Evolutionary conservation across 305 asterid species (phyloP), one percentile per base, ranked within the genome.

Genomic region (Solanum hybrid): DNA sequence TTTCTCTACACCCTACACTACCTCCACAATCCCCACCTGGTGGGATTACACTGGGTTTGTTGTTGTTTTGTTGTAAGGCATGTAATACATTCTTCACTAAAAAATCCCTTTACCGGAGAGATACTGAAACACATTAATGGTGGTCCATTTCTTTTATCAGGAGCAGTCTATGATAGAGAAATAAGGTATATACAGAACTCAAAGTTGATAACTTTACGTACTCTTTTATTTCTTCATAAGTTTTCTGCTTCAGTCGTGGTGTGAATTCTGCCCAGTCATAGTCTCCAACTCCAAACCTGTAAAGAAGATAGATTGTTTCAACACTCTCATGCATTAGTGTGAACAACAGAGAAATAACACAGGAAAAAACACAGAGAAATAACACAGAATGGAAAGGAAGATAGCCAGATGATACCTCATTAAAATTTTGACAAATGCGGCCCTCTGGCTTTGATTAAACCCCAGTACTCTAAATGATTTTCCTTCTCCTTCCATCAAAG

Each of bases 401-500:
- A 89, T 29, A 90, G 91, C 89, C 84, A 91, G 45, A 57, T 57
- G 88, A 89, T 61, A 45, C 34, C 88, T 97, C 99, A 97, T 97
- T 93, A 97, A 90, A 87, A 95, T 93, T 92, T 97, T 98, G 90
- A 97, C 98, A 93, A 97, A 96, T 33, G 92, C 90, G 87, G 98
- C 98, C 93, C 99, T 93, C 91, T 97, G 99, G 90, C 87, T 96
- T 92, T 96, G 99, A 92, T 96, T 97, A 91, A 97, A 97, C 45
- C 99, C 99, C 91, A 95, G 89, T 65, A 97, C 97, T 77, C 99
- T 95, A 89, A 97, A 95, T 73, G 96, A 94, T 92, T 94, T 95
- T 87, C 98, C 99, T 95, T 97, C 99, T 37, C 99, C 99, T 95
- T 97, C 99, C 99, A 97, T 96, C 92, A 96, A 92, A 91, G 99